phyloP scores from a whole-genome alignment of 2,329 filamentous ascomycete genomes.

The Xylariaceae sp. region DNA sequence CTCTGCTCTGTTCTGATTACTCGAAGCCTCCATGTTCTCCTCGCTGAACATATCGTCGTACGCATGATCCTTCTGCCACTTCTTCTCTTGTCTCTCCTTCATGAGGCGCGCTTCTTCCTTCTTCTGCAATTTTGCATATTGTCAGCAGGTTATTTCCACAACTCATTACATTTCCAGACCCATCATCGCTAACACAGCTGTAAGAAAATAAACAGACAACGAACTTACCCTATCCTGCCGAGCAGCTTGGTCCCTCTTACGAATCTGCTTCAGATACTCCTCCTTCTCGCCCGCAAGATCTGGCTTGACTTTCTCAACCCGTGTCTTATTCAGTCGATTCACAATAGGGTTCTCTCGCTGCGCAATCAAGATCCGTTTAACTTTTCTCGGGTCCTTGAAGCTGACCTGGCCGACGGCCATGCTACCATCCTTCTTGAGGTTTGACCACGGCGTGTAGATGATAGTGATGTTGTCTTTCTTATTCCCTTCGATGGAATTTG shows the following conservation, averaged over 20 bases:
- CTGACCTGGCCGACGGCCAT: slow-evolving; percentile 95
- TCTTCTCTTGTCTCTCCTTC: slow-evolving; percentile 82
- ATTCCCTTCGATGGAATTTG: slow-evolving; percentile 98
- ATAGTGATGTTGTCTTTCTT: slow-evolving; percentile 97
- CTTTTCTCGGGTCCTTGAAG: slow-evolving; percentile 85
- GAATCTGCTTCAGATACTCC: slow-evolving; percentile 66
- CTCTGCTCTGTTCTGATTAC: slow-evolving; percentile 79
- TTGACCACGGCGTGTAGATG: slow-evolving; percentile 97
- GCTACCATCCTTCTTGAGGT: slow-evolving; percentile 89
- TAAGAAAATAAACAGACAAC: background rate
- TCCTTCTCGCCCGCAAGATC: slow-evolving; percentile 82
- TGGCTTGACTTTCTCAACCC: slow-evolving; percentile 83
- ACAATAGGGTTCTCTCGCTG: slow-evolving; percentile 85
- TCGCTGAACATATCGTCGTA: slow-evolving; percentile 91
- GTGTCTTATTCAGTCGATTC: slow-evolving; percentile 98
- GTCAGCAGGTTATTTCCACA: slow-evolving; percentile 1
- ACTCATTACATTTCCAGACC: background rate
- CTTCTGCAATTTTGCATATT: slow-evolving; percentile 45
- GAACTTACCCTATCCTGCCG: slow-evolving; percentile 58
- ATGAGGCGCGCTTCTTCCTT: slow-evolving; percentile 72
- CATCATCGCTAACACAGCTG: background rate
- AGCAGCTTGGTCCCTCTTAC: slow-evolving; percentile 66
- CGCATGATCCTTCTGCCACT: slow-evolving; percentile 95
- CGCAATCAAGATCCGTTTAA: slow-evolving; percentile 77
- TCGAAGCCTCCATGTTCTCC: slow-evolving; percentile 71